These are phyloP conservation scores for Xylaria acuta DNA, from an alignment of 495 filamentous ascomycete species.

Conservation along the genomic window DNA sequence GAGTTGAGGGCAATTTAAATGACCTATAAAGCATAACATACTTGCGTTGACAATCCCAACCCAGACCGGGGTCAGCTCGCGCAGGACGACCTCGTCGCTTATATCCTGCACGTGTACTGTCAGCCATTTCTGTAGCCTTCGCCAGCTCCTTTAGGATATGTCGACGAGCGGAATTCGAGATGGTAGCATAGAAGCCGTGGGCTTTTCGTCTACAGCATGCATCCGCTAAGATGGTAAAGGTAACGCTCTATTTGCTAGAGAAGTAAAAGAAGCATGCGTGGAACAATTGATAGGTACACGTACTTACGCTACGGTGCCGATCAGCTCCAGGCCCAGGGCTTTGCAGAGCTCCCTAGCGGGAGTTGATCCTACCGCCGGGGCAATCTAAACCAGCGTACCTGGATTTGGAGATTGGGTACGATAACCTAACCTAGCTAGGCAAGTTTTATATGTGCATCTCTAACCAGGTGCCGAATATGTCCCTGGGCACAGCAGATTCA, in stretches of 20 bases:
- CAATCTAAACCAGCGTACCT: slow-evolving; percentile 2
- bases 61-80: slow-evolving; percentile 3
- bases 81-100: background rate
- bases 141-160: background rate
- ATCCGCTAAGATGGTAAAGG: background rate
- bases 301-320: background rate
- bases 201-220: background rate
- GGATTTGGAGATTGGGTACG: background rate
- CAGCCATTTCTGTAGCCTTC: background rate
- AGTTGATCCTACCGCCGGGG: slow-evolving; percentile 10
- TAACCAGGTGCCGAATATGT: slow-evolving; percentile 4
- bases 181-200: background rate
- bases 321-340: slow-evolving; percentile 10
- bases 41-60: background rate
- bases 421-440: background rate
- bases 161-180: background rate
- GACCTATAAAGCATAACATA: background rate
- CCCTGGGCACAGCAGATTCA: slow-evolving; percentile 7
- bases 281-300: slow-evolving; percentile 6
- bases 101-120: background rate
- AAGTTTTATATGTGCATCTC: slow-evolving; percentile 2
- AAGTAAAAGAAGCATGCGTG: slow-evolving; percentile 12
- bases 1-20: background rate
- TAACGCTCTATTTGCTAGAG: background rate
- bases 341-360: slow-evolving; percentile 9